These are phyloP conservation scores for Pistacia integerrima DNA, from an alignment of 345 rosid genomes.

Conservation along the genomic window DNA sequence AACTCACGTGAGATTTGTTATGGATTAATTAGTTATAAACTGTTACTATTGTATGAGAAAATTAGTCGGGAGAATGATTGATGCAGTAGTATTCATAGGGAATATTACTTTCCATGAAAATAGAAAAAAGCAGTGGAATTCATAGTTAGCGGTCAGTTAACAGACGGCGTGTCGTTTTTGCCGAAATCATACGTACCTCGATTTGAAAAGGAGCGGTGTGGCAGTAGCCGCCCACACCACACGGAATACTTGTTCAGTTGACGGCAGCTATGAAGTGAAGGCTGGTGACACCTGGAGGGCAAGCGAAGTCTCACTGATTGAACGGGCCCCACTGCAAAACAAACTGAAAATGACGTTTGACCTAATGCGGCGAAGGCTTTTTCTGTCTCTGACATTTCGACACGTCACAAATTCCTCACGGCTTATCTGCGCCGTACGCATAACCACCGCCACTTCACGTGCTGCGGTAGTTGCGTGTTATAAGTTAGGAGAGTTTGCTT, in stretches of 20 bases:
- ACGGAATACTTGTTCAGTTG: background rate
- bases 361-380: constrained; percentile 5
- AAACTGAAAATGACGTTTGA: constrained; percentile 1
- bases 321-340: constrained; percentile 2
- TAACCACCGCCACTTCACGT: constrained; percentile 17
- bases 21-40: no score
- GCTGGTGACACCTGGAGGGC: background rate
- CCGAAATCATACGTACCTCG: background rate
- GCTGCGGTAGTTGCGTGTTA: background rate
- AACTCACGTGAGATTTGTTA: no score
- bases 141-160: background rate
- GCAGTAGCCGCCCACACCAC: constrained; percentile 8
- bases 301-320: background rate
- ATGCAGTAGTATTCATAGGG: no score
- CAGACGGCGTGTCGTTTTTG: background rate
- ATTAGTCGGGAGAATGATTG: no score
- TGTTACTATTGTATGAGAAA: no score
- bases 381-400: background rate
- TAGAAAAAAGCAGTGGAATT: background rate
- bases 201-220: background rate
- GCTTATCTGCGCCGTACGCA: constrained; percentile 11
- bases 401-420: constrained; percentile 7
- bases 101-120: no score
- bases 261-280: background rate
- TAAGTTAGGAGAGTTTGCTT: background rate